phyloP scores from a whole-genome alignment of 2,329 filamentous ascomycete genomes.

The Rhynchosporium secalis region DNA sequence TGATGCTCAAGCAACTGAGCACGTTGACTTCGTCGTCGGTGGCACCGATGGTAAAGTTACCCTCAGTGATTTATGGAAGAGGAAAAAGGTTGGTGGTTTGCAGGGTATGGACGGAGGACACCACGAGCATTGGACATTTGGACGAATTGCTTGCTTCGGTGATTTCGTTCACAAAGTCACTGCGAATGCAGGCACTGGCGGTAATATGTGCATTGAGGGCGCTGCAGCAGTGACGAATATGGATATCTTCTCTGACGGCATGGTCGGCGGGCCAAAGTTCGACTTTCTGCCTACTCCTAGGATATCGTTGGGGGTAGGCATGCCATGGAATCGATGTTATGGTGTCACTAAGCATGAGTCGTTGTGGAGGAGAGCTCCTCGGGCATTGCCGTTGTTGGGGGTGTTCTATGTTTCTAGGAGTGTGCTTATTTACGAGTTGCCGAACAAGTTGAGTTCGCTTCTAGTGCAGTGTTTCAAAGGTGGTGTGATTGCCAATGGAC shows the following conservation, averaged over 20 bases:
- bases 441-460: background rate
- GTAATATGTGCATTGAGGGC: slow-evolving; percentile 42
- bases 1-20: slow-evolving; percentile 12
- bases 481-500: background rate
- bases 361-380: slow-evolving; percentile 21
- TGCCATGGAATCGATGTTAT: slow-evolving; percentile 35
- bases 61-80: slow-evolving; percentile 26
- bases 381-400: slow-evolving; percentile 23
- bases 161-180: slow-evolving; percentile 29
- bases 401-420: slow-evolving; percentile 1
- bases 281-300: slow-evolving; percentile 36
- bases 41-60: slow-evolving; percentile 20
- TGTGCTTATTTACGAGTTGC: background rate
- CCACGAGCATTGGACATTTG: slow-evolving; percentile 26
- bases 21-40: slow-evolving; percentile 2
- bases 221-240: slow-evolving; percentile 39
- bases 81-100: slow-evolving; percentile 15
- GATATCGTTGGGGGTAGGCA: slow-evolving; percentile 22
- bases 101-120: slow-evolving; percentile 26
- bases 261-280: slow-evolving; percentile 30
- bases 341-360: slow-evolving; percentile 34
- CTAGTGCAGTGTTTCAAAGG: background rate
- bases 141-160: slow-evolving; percentile 29
- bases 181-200: slow-evolving; percentile 40
- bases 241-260: slow-evolving; percentile 15